These are phyloP conservation scores for Aspergillus haitiensis DNA, from an alignment of 495 filamentous ascomycete species.

Conservation along the genomic window DNA sequence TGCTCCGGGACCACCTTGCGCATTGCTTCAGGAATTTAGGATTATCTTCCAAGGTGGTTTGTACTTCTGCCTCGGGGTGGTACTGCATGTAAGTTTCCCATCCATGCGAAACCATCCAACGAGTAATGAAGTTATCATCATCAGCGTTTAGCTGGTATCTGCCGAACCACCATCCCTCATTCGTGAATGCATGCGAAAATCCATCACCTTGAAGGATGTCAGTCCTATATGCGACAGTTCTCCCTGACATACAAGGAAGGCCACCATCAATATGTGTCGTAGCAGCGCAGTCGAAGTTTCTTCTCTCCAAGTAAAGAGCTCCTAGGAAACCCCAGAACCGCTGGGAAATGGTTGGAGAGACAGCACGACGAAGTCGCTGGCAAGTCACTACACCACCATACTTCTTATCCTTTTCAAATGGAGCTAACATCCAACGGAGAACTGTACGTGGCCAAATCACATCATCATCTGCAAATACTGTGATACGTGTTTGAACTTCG, in stretches of 20 bases:
- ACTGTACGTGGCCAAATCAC: conserved; percentile 78
- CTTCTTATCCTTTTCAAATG: conserved; percentile 69
- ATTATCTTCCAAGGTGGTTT: conserved; percentile 75
- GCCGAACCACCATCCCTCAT: conserved; percentile 66
- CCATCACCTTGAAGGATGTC: conserved; percentile 73
- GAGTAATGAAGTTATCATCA: conserved; percentile 82
- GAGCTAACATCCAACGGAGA: conserved; percentile 79
- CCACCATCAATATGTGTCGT: conserved; percentile 84
- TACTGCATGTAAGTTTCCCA: conserved; percentile 81
- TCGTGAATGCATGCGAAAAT: conserved; percentile 71
- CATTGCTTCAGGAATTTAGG: conserved; percentile 75
- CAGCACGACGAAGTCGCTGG: conserved; percentile 70
- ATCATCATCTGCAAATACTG: conserved; percentile 84
- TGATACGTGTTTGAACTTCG: conserved; percentile 70
- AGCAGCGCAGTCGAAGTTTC: conserved; percentile 87
- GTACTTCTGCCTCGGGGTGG: conserved; percentile 67
- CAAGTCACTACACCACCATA: conserved; percentile 83
- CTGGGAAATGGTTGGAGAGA: conserved; percentile 53
- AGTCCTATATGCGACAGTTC: conserved; percentile 80
- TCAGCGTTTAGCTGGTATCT: conserved; percentile 75
- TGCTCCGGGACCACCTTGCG: conserved; percentile 77
- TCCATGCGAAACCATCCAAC: conserved; percentile 72
- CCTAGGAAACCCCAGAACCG: conserved; percentile 75
- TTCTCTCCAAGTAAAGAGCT: conserved; percentile 75
- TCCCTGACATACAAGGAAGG: conserved; percentile 82